These are phyloP conservation scores for Xylaria cubensis DNA, from an alignment of 495 filamentous ascomycete genomes.

Conservation along the genomic window DNA sequence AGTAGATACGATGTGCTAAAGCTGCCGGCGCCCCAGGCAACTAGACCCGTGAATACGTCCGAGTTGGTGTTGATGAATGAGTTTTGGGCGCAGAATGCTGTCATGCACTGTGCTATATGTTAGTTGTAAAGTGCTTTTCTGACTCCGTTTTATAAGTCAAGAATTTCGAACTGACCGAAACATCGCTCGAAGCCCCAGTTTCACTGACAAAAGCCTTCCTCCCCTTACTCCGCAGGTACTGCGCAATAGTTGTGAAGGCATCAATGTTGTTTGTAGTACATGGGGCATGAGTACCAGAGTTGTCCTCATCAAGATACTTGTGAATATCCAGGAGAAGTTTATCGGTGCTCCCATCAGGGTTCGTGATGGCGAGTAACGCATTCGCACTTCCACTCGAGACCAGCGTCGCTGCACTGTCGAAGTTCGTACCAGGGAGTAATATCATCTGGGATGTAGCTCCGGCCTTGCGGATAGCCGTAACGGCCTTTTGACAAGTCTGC, in stretches of 20 bases:
- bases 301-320: conserved; percentile 63
- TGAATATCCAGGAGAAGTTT: conserved; percentile 63
- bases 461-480: conserved; percentile 64
- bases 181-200: conserved; percentile 55
- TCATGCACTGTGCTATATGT: conserved; percentile 41
- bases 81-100: conserved; percentile 55
- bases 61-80: conserved; percentile 54
- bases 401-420: conserved; percentile 55
- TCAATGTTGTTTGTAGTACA: conserved; percentile 61
- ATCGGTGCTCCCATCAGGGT: conserved; percentile 59
- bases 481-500: conserved; percentile 58
- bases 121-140: conserved; percentile 5
- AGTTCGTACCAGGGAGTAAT: conserved; percentile 54
- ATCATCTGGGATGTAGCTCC: conserved; percentile 65
- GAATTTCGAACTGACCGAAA: conserved; percentile 35
- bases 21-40: conserved; percentile 57
- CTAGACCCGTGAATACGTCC: conserved; percentile 59
- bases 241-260: conserved; percentile 55
- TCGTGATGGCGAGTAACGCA: conserved; percentile 58
- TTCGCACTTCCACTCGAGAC: conserved; percentile 51
- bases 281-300: conserved; percentile 57
- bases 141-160: not conserved
- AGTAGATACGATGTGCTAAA: conserved; percentile 54
- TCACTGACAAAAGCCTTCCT: conserved; percentile 61
- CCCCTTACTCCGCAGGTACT: conserved; percentile 55